These are phyloP conservation scores for Infundibulicybe gibba DNA, from an alignment of 768 basidiomycete genomes.

Conservation along the genomic window DNA sequence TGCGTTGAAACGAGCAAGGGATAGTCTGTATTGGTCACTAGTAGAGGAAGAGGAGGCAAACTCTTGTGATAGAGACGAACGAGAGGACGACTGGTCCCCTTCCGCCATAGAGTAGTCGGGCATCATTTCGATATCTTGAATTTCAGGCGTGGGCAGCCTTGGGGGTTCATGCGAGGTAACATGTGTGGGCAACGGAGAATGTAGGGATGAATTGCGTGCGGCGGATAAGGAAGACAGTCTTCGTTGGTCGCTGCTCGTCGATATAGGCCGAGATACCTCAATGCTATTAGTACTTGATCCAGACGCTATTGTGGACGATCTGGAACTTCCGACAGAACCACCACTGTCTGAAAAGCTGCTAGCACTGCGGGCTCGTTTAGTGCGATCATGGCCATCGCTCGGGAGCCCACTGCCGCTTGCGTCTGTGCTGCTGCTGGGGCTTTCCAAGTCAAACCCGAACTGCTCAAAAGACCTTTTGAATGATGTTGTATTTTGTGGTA, in stretches of 20 bases:
- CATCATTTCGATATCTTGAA: conserved; percentile 49
- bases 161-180: conserved; percentile 25
- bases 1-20: conserved; percentile 48
- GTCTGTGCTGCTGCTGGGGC: conserved; percentile 26
- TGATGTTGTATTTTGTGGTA: conserved; percentile 45
- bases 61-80: conserved; percentile 5
- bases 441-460: conserved; percentile 54
- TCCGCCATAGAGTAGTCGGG: conserved; percentile 30
- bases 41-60: conserved; percentile 9
- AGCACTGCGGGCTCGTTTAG: conserved; percentile 55
- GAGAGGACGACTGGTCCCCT: conserved; percentile 12
- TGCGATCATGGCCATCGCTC: conserved; percentile 43
- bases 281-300: conserved; percentile 18
- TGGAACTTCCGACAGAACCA: conserved; percentile 28
- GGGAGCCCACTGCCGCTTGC: conserved; percentile 19
- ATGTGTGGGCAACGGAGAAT: conserved; percentile 10
- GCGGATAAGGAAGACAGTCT: conserved; percentile 7
- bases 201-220: conserved; percentile 14
- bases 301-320: conserved; percentile 30
- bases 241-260: neutral
- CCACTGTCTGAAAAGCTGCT: conserved; percentile 38
- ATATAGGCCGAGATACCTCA: conserved; percentile 2
- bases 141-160: conserved; percentile 38
- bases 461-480: conserved; percentile 62
- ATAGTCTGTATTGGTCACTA: conserved; percentile 36